These are phyloP conservation scores for Nothophytophthora sp. DNA, from an alignment of 352 stramenopile species.

Conservation along the genomic window DNA sequence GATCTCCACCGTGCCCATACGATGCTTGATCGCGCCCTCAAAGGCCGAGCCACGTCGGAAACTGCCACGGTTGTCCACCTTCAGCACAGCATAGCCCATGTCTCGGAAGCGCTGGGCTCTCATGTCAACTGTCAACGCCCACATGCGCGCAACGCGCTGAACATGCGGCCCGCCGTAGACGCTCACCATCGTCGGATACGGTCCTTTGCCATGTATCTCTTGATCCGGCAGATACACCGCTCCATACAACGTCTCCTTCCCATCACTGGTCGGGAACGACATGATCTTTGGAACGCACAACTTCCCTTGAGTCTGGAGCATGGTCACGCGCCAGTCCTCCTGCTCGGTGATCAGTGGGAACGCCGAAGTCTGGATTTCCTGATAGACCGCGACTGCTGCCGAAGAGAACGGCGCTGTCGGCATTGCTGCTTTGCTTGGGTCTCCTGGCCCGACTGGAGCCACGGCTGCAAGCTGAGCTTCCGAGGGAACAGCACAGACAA, in stretches of 20 bases:
- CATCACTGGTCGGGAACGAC: conserved; percentile 84
- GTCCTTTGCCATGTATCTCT: conserved; percentile 82
- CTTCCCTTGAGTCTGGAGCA: conserved; percentile 49
- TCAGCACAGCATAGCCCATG: conserved; percentile 95
- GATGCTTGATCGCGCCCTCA: conserved; percentile 93
- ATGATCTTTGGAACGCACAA: conserved; percentile 68
- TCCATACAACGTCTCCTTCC: conserved; percentile 85
- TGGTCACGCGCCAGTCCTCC: conserved; percentile 57
- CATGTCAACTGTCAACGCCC: conserved; percentile 94
- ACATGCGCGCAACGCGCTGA: conserved; percentile 93
- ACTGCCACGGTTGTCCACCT: conserved; percentile 96
- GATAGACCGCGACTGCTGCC: conserved; percentile 31
- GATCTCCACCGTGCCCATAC: conserved; percentile 93
- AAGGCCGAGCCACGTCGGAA: conserved; percentile 92
- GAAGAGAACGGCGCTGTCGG: conserved; percentile 1
- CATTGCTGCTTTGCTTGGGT: conserved; percentile 11
- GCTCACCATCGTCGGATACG: conserved; percentile 95
- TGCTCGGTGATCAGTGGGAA: conserved; percentile 57
- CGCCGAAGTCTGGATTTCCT: conserved; percentile 40
- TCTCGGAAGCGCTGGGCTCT: conserved; percentile 91
- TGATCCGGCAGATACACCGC: conserved; percentile 94
- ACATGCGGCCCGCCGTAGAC: conserved; percentile 98
- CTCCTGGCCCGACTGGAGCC: conserved; percentile 12
- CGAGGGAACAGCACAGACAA: conserved; percentile 53
- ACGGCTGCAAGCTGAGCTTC: conserved; percentile 35